Conservation (phyloP, 2,329 filamentous ascomycete species). For the Trichoderma sp. region DNA sequence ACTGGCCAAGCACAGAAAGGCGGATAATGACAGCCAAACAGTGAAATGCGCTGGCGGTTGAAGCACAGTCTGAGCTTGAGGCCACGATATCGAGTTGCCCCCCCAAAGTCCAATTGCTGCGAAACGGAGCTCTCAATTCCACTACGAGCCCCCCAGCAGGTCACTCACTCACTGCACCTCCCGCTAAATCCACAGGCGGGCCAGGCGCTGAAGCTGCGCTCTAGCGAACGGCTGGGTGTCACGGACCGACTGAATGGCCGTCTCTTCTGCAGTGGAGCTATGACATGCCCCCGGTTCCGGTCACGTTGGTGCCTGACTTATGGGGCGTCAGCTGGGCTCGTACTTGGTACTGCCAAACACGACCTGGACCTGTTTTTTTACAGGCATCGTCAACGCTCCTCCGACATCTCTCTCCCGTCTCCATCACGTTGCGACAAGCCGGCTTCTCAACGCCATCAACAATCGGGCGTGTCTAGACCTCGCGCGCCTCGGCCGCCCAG, state of each 20-base stretch:
- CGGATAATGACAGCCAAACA: not conserved
- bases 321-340: conserved; percentile 33
- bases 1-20: not conserved
- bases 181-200: not conserved
- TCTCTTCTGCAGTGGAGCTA: not conserved
- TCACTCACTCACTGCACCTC: conserved; percentile 16
- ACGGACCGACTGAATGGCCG: conserved; percentile 33
- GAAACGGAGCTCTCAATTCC: conserved; percentile 24
- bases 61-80: conserved; percentile 27
- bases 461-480: conserved; percentile 33
- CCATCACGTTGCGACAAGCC: conserved; percentile 34
- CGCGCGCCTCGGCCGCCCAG: conserved; percentile 29
- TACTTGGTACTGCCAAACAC: conserved; percentile 28
- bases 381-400: conserved; percentile 36
- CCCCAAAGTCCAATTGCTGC: conserved; percentile 4
- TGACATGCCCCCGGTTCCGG: conserved; percentile 20
- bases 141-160: conserved; percentile 15
- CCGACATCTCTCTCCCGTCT: conserved; percentile 35
- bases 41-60: conserved; percentile 9
- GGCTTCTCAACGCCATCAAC: conserved; percentile 34
- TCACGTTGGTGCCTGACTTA: conserved; percentile 41
- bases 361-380: conserved; percentile 35
- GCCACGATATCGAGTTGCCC: conserved; percentile 32
- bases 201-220: conserved; percentile 10
- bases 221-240: not conserved